Conservation (phyloP, 2,329 filamentous ascomycete genomes). For the Paecilomyces formosus region DNA sequence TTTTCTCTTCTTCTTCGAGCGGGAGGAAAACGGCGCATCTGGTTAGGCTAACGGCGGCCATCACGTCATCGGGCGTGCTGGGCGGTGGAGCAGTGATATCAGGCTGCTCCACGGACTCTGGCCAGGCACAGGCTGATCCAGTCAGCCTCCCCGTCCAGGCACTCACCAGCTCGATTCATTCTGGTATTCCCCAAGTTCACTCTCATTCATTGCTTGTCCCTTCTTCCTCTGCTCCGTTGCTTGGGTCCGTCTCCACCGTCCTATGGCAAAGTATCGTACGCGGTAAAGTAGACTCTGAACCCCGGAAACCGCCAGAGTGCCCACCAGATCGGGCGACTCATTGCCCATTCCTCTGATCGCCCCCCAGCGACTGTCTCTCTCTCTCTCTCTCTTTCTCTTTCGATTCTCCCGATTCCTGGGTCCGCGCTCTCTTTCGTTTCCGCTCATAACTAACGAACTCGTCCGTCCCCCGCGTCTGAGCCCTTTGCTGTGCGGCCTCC, state of each 20-base stretch:
- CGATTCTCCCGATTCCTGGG: background rate
- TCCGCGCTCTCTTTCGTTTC: background rate
- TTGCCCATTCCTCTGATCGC: background rate
- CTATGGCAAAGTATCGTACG: slow-evolving; percentile 3
- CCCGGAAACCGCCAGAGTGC: background rate
- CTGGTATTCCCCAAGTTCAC: too few relatives aligned
- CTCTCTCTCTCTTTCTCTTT: too few relatives aligned
- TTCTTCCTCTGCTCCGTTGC: background rate
- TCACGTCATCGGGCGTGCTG: slow-evolving; percentile 2
- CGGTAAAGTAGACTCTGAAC: background rate
- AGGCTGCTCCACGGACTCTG: background rate
- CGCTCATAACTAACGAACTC: background rate
- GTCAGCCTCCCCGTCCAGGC: background rate
- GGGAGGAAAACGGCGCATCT: too few relatives aligned
- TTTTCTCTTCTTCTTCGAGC: too few relatives aligned
- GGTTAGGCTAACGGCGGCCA: background rate
- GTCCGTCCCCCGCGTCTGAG: background rate
- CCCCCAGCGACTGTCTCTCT: background rate
- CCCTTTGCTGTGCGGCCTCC: background rate
- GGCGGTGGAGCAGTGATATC: slow-evolving; percentile 14
- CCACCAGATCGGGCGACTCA: background rate
- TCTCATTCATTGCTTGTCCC: too few relatives aligned
- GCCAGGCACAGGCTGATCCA: too few relatives aligned
- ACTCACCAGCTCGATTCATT: too few relatives aligned
- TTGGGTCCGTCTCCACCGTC: background rate